Base-by-base conservation (phyloP, 129 eudicot genomes). In the Flaveria linearis region DNA sequence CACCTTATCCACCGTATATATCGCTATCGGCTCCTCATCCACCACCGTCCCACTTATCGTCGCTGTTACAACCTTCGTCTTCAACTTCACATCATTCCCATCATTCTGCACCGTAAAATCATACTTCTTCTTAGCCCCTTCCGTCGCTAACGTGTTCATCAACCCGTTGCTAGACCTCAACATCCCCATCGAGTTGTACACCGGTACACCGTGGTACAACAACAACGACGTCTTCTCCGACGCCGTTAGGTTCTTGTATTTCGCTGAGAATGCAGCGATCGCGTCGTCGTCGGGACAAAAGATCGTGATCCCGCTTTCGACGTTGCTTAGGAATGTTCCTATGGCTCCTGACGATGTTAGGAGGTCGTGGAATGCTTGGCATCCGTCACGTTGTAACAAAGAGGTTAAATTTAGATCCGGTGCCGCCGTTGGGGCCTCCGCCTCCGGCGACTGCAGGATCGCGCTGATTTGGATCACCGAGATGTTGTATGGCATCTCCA, bases 121-220 rank as follows among this genome's bases (percentile, higher is more conserved):
- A 71, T 84, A 91, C 86, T 91, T 95, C 68, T 86, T 91, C 39
- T 87, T 91, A 9, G 82, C 74, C 0, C 97, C 97, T 33, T 91
- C 96, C 0, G 99, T 91, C 0, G 99, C 99, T n/a, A 91, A 62
- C 0, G 99, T 91, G 80, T 91, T 95, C 87, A 87, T 89, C 79
- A 84, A 11, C 0, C 97, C 99, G 42, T 95, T 95, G 30, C 84
- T 91, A 5, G 99, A 87, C 30, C 88, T 76, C 47, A 95, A 69
- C 96, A 86, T 91, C 1, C 93, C 96, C 84, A 95, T 74, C 0
- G 97, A 91, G n/a, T 91, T 82, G 68, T 95, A 95, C 2, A 84
- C 84, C 12, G 96, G 96, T 0, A 91, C 73, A 0, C 90, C 99
- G 57, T 95, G 99, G 76, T 87, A 95, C 1, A 95, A 74, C 42